Base-by-base conservation (phyloP, 1,284 basidiomycete genomes). In the Ceratobasidium papillatum region DNA sequence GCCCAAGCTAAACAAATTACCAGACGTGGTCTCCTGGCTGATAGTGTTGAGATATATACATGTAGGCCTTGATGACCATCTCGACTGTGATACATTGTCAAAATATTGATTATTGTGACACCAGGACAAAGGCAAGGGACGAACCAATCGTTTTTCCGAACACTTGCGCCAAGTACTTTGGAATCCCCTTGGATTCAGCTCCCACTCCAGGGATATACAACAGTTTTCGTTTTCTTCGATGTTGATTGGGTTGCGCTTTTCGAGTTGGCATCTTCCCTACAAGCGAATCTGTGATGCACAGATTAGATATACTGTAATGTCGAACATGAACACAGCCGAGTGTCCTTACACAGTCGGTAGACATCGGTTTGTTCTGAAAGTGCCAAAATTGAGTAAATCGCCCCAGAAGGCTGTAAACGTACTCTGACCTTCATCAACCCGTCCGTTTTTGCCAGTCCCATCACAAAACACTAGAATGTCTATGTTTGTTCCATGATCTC, bases 391-490 rank as follows among this genome's bases (percentile, higher is more conserved):
- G 1, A 63, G 41, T 19, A 3, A 63, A 11, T 30, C 17, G 12
- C 19, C 19, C n/a, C 3, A 11, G 14, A 47, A 11, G 9, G 14
- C 7, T 27, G 34, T 8, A 19, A 47, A 47, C 38, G 5, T 22
- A 32, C 45, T 19, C 41, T 14, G 17, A 63, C 61, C 38, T 63
- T n/a, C 12, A 47, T 63, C 61, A 2, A 47, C 19, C 3, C 56
- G 68, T 11, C 68, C 68, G 22, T 71, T 59, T 38, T 71, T 71
- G 36, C 68, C 68, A 2, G 68, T 71, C 1, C 68, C 68, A 49
- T 71, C 68, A 17, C 68, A 71, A 47, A 71, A 71, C 2, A 71
- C 68, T 4, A 71, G 36, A 30, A 71, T 71, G 49, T 71, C 68
- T 1, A 63, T 47, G 7, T n/a, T n/a, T n/a, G 61, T 25, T 32